Percentiles rank a stretch among this genome's conserved stretches.
Conservation (phyloP, 805 yeast genomes). For the Wickerhamomyces silvicola region DNA sequence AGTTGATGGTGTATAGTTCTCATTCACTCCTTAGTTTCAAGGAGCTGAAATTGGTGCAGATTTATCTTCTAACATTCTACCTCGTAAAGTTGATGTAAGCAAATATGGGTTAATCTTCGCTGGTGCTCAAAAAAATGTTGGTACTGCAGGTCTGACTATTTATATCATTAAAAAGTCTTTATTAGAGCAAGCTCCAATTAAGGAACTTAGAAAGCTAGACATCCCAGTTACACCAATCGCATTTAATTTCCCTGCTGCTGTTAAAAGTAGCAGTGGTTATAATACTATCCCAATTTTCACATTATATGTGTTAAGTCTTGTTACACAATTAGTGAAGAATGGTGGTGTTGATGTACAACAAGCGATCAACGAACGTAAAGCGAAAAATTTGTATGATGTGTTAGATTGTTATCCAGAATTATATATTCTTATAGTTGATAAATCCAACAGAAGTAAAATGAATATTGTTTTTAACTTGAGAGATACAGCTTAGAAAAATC, state of each 20-base stretch:
- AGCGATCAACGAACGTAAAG: slow-evolving; percentile 51
- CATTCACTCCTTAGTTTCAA: slow-evolving; percentile 46
- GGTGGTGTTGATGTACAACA: slow-evolving; percentile 75
- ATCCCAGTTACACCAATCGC: slow-evolving; percentile 88
- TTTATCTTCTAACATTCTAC: slow-evolving; percentile 87
- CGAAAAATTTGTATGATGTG: slow-evolving; percentile 53
- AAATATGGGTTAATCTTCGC: slow-evolving; percentile 89
- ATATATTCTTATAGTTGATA: slow-evolving; percentile 60
- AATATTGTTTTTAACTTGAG: slow-evolving; percentile 83
- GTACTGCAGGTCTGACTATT: slow-evolving; percentile 90
- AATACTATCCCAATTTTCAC: slow-evolving; percentile 95
- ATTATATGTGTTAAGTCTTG: slow-evolving; percentile 77
- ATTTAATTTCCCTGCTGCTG: slow-evolving; percentile 78
- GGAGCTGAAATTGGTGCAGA: slow-evolving; percentile 85
- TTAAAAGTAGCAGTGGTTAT: slow-evolving; percentile 85
- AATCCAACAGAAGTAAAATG: slow-evolving; percentile 73
- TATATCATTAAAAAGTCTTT: slow-evolving; percentile 83
- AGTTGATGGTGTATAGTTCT: slow-evolving; percentile 83
- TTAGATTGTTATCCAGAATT: slow-evolving; percentile 62
- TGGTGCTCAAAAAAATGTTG: slow-evolving; percentile 98
- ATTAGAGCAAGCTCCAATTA: slow-evolving; percentile 60
- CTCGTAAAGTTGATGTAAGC: slow-evolving; percentile 72
- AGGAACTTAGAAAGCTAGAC: slow-evolving; percentile 47
- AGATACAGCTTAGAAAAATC: slow-evolving; percentile 55
- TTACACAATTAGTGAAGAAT: slow-evolving; percentile 50